Base-by-base conservation (phyloP, 2,329 filamentous ascomycete genomes). In the Talaromyces rugulosus region DNA sequence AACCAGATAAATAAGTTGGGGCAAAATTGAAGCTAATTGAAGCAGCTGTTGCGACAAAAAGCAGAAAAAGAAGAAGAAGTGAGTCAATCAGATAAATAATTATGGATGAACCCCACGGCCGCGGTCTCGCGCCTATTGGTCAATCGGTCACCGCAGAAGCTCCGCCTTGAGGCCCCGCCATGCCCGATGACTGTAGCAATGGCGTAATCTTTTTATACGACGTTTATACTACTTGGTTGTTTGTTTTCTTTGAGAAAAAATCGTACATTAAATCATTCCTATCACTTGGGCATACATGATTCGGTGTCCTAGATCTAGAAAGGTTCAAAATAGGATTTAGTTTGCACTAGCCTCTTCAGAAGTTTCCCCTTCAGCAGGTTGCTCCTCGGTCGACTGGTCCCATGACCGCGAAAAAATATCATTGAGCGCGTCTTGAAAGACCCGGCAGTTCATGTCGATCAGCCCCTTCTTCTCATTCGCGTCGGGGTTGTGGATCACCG, bases 371-470 rank as follows among this genome's bases (percentile, higher is more conserved):
- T 16, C 50, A 16, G 5, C 50, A 53, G 23, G 28, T 18, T 53
- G 50, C 52, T 56, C 52, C 56, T 59, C 61, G 23, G 56, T 16
- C 6, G 57, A 40, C 61, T 75, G 74, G 60, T 80, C 78, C 78
- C 78, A 81, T 54, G 71, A 75, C 31, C 82, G 78, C 6, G 81
- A 81, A 64, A 88, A 87, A 5, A 89, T 84, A 64, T 87, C 81
- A 63, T 84, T 81, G 57, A 89, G 74, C 0, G 85, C 85, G 42
- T 87, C 83, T 67, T 87, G 85, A 67, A 88, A 85, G 1, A 86
- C 82, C 55, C 85, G 82, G 42, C 86, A 85, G 65, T 89, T 88
- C 79, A 88, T 87, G 70, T 89, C 86, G 64, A 89, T 86, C 56
- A 88, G 74, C 0, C 84, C 84, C 63, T 87, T 86, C 72, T 86